Base-by-base conservation (phyloP, 805 yeast genomes). In the Limtongia smithiae region DNA sequence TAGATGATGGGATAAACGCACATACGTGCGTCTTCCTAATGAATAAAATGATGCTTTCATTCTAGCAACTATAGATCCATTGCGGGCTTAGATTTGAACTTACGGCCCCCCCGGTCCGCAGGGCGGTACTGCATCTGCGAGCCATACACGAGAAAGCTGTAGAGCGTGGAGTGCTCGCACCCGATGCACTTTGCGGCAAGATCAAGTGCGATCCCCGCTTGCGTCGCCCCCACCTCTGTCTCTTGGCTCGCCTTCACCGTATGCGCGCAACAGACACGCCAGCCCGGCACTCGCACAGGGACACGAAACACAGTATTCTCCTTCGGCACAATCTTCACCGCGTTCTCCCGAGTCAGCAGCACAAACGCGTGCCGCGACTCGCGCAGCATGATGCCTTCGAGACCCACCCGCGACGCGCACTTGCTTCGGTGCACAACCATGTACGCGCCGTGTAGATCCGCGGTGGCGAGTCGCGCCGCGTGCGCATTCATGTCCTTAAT, bases 101-200 rank as follows among this genome's bases (percentile, higher is more conserved):
- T 54, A 12, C 58, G 46, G 3, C 46, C 58, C 18, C 58, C 46
- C 17, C 58, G 39, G 37, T 54, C 58, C 15, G 58, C 52, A 2
- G 58, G 38, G 15, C 58, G 35, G 43, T 42, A 54, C n/a, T 31
- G 30, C 41, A 54, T 30, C 40, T 54, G 57, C n/a, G 51, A 41
- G 15, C 58, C 58, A 18, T 54, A 46, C 14, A 54, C 15, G 12
- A 37, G 15, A 17, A 51, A 34, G 35, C 20, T 3, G 35, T 28
- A 20, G 12, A 37, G 21, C 18, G 15, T 21, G 48, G 15, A 8
- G 11, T 11, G 14, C n/a, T 14, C 25, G 30, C 15, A 14, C 17
- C 32, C 34, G 20, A 22, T n/a, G 17, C 20, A 20, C 31, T 22
- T 35, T 2, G 5, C 28, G 18, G 21, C 41, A 6, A 11, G 14